A percentile compares a stretch with the other conserved stretches of the same genome.
These are phyloP conservation scores for Aureobasidium leucospermi DNA, from an alignment of 2,329 filamentous ascomycete genomes.

Conservation along the genomic window DNA sequence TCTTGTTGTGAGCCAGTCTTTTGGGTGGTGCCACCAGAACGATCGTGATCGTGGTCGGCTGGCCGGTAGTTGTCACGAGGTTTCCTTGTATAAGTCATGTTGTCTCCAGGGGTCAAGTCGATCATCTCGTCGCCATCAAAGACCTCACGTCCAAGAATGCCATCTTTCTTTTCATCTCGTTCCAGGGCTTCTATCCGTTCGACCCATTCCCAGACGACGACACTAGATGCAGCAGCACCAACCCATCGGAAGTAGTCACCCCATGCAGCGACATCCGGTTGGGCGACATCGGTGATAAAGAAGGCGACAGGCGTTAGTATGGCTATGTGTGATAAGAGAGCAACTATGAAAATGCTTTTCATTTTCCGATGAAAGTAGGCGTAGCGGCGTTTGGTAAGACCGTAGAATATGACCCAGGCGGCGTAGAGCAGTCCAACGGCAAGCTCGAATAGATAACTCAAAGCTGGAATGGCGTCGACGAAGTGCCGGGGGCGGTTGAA, in stretches of 20 bases:
- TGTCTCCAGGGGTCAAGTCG: constrained; percentile 55
- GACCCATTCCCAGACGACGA: constrained; percentile 98
- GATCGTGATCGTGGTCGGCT: constrained; percentile 24
- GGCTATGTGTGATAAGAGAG: constrained; percentile 69
- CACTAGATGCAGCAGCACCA: constrained; percentile 86
- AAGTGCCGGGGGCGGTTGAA: constrained; percentile 65
- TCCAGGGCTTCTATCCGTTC: constrained; percentile 89
- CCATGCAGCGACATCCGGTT: constrained; percentile 81
- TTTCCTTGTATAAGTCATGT: constrained; percentile 38
- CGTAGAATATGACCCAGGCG: constrained; percentile 89
- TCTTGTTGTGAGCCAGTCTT: constrained; percentile 12
- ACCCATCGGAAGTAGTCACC: constrained; percentile 95
- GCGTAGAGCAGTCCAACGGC: constrained; percentile 82
- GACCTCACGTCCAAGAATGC: constrained; percentile 80
- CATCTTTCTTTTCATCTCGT: constrained; percentile 88
- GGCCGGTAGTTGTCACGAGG: constrained; percentile 16
- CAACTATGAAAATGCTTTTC: constrained; percentile 79
- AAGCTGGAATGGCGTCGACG: constrained; percentile 79
- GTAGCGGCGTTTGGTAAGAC: constrained; percentile 83
- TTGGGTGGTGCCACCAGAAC: constrained; percentile 18
- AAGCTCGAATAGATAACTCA: constrained; percentile 85
- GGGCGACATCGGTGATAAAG: constrained; percentile 83
- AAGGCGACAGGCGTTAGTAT: constrained; percentile 86
- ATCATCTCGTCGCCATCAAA: constrained; percentile 94
- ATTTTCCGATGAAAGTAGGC: constrained; percentile 86